These are phyloP conservation scores for Dictyostelium brefeldianum DNA, from an alignment of 78 protist species.

Conservation along the genomic window DNA sequence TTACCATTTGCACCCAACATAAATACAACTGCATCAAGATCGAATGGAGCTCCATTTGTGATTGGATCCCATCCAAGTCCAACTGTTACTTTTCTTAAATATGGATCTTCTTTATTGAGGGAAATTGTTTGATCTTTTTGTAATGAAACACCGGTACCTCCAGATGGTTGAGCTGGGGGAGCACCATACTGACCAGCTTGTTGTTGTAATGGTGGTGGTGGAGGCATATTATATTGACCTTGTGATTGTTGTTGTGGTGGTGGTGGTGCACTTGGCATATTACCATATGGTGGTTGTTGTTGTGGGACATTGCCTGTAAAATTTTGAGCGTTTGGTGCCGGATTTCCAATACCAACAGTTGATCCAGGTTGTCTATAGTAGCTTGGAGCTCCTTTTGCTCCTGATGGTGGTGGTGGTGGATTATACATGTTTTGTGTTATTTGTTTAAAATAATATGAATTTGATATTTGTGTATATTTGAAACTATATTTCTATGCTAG, in stretches of 20 bases:
- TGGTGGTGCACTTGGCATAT: conserved; percentile 17
- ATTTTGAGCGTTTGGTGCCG: conserved; percentile 27
- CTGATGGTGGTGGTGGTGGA: conserved; percentile 73
- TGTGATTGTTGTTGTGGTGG: background rate
- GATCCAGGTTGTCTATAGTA: conserved; percentile 81
- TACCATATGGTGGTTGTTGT: background rate
- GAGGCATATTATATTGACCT: conserved; percentile 34
- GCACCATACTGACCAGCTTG: conserved; percentile 37
- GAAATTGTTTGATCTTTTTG: conserved; percentile 65
- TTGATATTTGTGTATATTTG: too few relatives aligned
- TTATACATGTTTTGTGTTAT: conserved; percentile 62
- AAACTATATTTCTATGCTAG: too few relatives aligned
- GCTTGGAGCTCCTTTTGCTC: background rate
- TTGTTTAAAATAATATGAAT: too few relatives aligned
- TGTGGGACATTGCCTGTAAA: too few relatives aligned
- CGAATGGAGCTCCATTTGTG: conserved; percentile 41
- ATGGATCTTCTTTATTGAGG: conserved; percentile 58
- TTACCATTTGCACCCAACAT: conserved; percentile 65
- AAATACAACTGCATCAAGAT: conserved; percentile 70
- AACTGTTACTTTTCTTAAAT: conserved; percentile 24
- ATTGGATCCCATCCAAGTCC: conserved; percentile 76
- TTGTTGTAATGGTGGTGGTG: conserved; percentile 16
- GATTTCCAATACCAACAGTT: conserved; percentile 49
- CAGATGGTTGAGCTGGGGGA: conserved; percentile 26
- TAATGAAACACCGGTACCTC: conserved; percentile 45